phyloP scores from a whole-genome alignment of 441 rosid species.

The Aquilaria agallochum region DNA sequence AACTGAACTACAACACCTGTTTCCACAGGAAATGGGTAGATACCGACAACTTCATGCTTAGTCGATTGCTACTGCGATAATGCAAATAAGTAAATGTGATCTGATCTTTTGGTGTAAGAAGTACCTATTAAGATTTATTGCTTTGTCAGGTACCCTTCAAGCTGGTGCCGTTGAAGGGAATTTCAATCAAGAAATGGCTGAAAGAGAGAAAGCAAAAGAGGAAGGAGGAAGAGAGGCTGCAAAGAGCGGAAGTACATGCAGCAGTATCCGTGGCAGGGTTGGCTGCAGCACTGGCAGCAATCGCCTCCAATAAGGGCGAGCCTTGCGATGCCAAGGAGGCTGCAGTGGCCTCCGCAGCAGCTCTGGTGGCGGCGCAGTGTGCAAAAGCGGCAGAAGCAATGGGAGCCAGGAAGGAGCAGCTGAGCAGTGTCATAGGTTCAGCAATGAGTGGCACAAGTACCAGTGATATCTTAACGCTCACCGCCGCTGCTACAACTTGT shows the following conservation, averaged over 20 bases:
- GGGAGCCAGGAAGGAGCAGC: slow-evolving; percentile 83
- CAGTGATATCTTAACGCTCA: slow-evolving; percentile 74
- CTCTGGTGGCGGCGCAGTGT: slow-evolving; percentile 83
- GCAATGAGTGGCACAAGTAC: slow-evolving; percentile 66
- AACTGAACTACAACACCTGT: slow-evolving; percentile 71
- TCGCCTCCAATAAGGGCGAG: slow-evolving; percentile 33
- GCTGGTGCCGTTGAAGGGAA: slow-evolving; percentile 30
- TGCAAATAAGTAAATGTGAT: not conserved
- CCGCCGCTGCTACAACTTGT: slow-evolving; percentile 93
- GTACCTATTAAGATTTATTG: slow-evolving; percentile 7
- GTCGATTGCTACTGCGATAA: not conserved
- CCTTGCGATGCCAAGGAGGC: slow-evolving; percentile 38
- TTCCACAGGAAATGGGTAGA: slow-evolving; percentile 78
- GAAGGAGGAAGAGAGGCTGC: slow-evolving; percentile 76
- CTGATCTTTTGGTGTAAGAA: slow-evolving; percentile 1
- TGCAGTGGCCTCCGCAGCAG: slow-evolving; percentile 85
- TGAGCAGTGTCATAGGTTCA: slow-evolving; percentile 55
- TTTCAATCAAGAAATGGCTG: slow-evolving; percentile 81
- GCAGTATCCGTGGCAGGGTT: slow-evolving; percentile 84
- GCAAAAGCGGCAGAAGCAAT: slow-evolving; percentile 80
- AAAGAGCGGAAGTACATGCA: slow-evolving; percentile 82
- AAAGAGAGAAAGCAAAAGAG: slow-evolving; percentile 68
- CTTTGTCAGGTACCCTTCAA: slow-evolving; percentile 54
- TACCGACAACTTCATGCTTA: not conserved
- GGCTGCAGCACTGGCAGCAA: slow-evolving; percentile 80